Conservation (phyloP, 768 basidiomycete species). For the Phlegmacium glaucopus region DNA sequence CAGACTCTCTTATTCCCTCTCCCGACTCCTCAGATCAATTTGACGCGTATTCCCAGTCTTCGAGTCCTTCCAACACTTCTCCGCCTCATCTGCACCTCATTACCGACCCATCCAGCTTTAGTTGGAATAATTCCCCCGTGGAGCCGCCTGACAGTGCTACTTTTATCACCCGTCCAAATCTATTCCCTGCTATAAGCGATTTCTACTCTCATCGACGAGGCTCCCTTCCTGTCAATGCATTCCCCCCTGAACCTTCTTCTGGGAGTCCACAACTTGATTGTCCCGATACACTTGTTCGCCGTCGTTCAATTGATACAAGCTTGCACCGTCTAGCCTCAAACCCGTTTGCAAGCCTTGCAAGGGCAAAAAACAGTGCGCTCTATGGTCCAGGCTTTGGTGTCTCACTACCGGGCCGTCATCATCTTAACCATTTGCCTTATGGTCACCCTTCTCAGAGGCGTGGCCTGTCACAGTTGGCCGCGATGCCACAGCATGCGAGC, state of each 20-base stretch:
- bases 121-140: constrained; percentile 31
- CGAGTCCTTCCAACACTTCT: constrained; percentile 27
- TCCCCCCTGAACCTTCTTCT: constrained; percentile 28
- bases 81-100: constrained; percentile 40
- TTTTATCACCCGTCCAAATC: constrained; percentile 24
- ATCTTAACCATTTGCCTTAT: constrained; percentile 27
- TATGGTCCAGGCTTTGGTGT: constrained; percentile 36
- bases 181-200: constrained; percentile 17
- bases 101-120: constrained; percentile 26
- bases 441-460: constrained; percentile 21
- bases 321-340: constrained; percentile 47
- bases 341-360: constrained; percentile 47
- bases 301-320: constrained; percentile 46
- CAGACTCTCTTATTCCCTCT: constrained; percentile 7
- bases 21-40: constrained; percentile 11
- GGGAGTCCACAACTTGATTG: constrained; percentile 38
- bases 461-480: constrained; percentile 14
- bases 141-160: constrained; percentile 34
- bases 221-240: constrained; percentile 49
- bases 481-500: constrained; percentile 35
- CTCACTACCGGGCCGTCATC: constrained; percentile 28
- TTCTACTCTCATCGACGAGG: constrained; percentile 43
- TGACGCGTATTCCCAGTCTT: constrained; percentile 24
- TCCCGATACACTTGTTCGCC: constrained; percentile 38
- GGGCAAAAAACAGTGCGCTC: constrained; percentile 48